phyloP scores from a whole-genome alignment of 371 early-diverging fungal genomes.

The Syncephalastrum monosporum region DNA sequence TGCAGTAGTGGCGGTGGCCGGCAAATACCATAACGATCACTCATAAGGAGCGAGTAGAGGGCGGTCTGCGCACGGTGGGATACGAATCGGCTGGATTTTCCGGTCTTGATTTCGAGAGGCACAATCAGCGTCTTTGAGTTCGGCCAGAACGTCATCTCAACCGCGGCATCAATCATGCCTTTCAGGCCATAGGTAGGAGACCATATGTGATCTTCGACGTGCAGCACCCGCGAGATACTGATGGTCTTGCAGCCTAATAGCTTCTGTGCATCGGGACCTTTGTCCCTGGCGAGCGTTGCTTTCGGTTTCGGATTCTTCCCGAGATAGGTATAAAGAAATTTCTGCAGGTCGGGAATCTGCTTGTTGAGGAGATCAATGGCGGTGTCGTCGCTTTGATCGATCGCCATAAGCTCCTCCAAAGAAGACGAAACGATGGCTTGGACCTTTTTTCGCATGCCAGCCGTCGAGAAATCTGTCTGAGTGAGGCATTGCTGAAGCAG shows the following conservation, averaged over 20 bases:
- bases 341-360: conserved; percentile 31
- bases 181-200: conserved; percentile 91
- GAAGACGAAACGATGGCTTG: conserved; percentile 40
- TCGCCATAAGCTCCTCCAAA: conserved; percentile 63
- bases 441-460: conserved; percentile 44
- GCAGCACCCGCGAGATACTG: conserved; percentile 68
- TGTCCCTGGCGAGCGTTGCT: conserved; percentile 19
- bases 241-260: conserved; percentile 30
- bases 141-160: conserved; percentile 48
- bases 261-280: conserved; percentile 16
- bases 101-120: conserved; percentile 94
- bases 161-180: conserved; percentile 87
- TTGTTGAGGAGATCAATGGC: conserved; percentile 44
- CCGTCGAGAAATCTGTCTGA: conserved; percentile 54
- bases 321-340: conserved; percentile 13
- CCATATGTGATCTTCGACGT: conserved; percentile 93
- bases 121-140: conserved; percentile 37
- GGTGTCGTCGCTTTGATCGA: conserved; percentile 57
- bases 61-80: conserved; percentile 86
- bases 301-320: conserved; percentile 14
- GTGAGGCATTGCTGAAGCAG: conserved; percentile 68
- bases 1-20: neutral
- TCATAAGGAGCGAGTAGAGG: conserved; percentile 83
- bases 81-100: conserved; percentile 51
- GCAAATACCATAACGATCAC: conserved; percentile 77